These are phyloP conservation scores for Diaporthe sp. DNA, from an alignment of 2,329 filamentous ascomycete species.

Conservation along the genomic window DNA sequence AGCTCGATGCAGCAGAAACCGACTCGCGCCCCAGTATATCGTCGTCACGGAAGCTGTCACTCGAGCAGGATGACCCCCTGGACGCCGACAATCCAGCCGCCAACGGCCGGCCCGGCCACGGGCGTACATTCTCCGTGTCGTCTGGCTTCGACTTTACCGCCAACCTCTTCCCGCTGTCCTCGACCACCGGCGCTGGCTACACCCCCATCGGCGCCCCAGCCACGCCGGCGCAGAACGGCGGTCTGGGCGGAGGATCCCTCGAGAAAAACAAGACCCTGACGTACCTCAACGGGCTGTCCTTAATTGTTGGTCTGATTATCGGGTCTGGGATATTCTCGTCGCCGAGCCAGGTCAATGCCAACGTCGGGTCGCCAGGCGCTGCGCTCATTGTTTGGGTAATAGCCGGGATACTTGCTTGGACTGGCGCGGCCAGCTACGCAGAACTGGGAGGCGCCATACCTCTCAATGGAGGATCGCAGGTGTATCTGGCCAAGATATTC, in stretches of 20 bases:
- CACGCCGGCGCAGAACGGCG: constrained; percentile 64
- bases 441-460: constrained; percentile 97
- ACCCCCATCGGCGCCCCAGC: constrained; percentile 86
- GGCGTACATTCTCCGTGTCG: constrained; percentile 87
- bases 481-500: constrained; percentile 96
- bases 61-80: constrained; percentile 88
- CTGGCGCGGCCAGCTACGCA: constrained; percentile 93
- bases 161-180: constrained; percentile 91
- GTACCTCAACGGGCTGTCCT: constrained; percentile 90
- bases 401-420: constrained; percentile 95
- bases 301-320: constrained; percentile 94
- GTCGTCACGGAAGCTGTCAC: constrained; percentile 91
- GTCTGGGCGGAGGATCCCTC: constrained; percentile 80
- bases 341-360: constrained; percentile 90
- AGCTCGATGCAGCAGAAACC: constrained; percentile 71
- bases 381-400: constrained; percentile 92
- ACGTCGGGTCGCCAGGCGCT: constrained; percentile 91
- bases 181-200: constrained; percentile 80
- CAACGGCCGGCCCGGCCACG: constrained; percentile 57
- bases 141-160: constrained; percentile 97
- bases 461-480: constrained; percentile 92
- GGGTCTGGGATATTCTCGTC: constrained; percentile 97
- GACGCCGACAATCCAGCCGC: constrained; percentile 70
- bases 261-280: constrained; percentile 98
- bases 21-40: constrained; percentile 88